Evolutionary conservation across 1,139 yeast genomes (phyloP).

Genomic region (Saccharomyces hybrid): DNA sequence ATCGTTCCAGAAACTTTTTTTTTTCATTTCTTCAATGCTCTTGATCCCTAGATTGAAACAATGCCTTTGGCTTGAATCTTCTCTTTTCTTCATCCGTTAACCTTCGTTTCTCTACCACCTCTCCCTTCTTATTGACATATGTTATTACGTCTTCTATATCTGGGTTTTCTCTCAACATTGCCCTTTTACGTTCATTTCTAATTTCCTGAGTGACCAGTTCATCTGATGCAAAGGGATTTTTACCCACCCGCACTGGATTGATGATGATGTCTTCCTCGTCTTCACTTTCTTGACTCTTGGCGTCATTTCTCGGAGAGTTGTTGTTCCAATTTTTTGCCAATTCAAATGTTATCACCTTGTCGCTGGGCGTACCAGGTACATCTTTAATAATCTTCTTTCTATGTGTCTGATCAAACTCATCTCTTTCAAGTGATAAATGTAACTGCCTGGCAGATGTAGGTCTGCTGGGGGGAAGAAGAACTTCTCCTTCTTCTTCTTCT

Average conservation of each 20-base stretch:
- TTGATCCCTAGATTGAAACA: slow-evolving; percentile 8
- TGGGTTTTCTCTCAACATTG: slow-evolving; percentile 18
- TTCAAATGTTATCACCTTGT: slow-evolving; percentile 22
- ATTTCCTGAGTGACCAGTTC: slow-evolving; percentile 8
- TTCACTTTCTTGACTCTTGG: slow-evolving; percentile 8
- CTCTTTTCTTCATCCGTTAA: slow-evolving; percentile 15
- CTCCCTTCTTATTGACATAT: slow-evolving; percentile 20
- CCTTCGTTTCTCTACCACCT: slow-evolving; percentile 11
- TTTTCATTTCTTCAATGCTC: not conserved
- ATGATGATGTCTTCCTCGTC: slow-evolving; percentile 6
- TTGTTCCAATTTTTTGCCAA: slow-evolving; percentile 21
- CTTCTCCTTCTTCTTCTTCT: slow-evolving; percentile 2
- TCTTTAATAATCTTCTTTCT: slow-evolving; percentile 6
- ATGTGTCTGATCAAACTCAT: not conserved
- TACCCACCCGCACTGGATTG: not conserved
- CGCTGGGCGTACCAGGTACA: slow-evolving; percentile 26
- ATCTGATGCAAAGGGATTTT: slow-evolving; percentile 22
- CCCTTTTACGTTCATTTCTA: slow-evolving; percentile 8
- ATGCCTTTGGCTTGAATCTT: slow-evolving; percentile 17
- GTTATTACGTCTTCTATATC: slow-evolving; percentile 17
- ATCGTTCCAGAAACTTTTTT: not conserved
- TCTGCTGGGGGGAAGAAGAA: slow-evolving; percentile 15
- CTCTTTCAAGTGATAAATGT: slow-evolving; percentile 4
- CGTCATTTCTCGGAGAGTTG: slow-evolving; percentile 7
- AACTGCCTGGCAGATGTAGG: slow-evolving; percentile 6